Percentiles rank a stretch among this genome's conserved stretches.
Conservation (phyloP, 192 early-diverging fungal species). For the Coemansia sp. region DNA sequence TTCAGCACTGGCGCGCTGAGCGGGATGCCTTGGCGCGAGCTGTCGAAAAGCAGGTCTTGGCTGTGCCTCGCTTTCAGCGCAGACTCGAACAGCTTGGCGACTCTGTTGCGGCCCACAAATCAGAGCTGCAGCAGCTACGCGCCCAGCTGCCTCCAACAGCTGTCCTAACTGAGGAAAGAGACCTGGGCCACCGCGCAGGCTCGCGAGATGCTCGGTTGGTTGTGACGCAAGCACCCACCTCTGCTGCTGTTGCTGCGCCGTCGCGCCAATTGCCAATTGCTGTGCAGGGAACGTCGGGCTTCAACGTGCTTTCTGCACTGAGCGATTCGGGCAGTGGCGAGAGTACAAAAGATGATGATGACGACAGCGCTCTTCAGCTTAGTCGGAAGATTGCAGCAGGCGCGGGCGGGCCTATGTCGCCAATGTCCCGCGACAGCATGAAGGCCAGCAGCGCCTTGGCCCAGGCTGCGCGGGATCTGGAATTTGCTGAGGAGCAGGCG, state of each 20-base stretch:
- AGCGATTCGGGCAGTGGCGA: neutral
- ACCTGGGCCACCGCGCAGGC: neutral
- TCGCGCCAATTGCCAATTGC: too few relatives aligned
- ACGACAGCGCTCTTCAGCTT: neutral
- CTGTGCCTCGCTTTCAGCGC: constrained; percentile 6
- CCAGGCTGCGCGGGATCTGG: constrained; percentile 3
- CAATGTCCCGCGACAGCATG: neutral
- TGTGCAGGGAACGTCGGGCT: neutral
- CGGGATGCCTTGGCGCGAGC: constrained; percentile 18
- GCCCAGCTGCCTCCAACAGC: neutral
- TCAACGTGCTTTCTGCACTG: constrained; percentile 6
- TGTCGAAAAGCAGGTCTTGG: constrained; percentile 2
- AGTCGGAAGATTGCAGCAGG: too few relatives aligned
- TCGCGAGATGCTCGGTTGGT: neutral
- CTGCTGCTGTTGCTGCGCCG: too few relatives aligned
- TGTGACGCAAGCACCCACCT: neutral
- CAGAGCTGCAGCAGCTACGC: constrained; percentile 3
- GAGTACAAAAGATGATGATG: neutral
- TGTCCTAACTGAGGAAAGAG: neutral
- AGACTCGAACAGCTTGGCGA: constrained; percentile 15
- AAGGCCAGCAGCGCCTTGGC: neutral
- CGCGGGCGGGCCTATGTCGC: too few relatives aligned
- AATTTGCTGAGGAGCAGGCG: constrained; percentile 8
- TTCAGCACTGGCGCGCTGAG: constrained; percentile 26
- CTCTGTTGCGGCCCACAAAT: neutral